Evolutionary conservation across 2,329 filamentous ascomycete species (phyloP).

Genomic region (Lojkania enalia): DNA sequence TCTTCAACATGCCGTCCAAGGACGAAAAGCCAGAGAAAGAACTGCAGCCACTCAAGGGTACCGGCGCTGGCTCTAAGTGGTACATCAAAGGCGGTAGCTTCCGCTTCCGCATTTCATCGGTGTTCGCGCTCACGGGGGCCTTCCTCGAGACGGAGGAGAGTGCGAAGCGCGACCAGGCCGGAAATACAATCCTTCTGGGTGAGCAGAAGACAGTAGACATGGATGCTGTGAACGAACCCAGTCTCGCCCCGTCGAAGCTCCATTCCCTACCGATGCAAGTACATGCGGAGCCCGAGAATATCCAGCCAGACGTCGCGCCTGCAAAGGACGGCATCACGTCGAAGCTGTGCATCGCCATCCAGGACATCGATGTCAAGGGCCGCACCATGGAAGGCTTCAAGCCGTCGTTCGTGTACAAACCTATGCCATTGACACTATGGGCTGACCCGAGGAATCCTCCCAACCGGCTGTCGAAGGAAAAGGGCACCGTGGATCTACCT

Average conservation of each 20-base stretch:
- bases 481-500: not conserved
- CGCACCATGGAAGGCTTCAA: not conserved
- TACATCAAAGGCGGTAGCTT: constrained; percentile 6
- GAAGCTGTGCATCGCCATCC: not conserved
- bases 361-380: not conserved
- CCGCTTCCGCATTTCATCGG: constrained; percentile 2
- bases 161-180: not conserved
- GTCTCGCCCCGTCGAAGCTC: not conserved
- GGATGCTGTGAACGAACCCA: not conserved
- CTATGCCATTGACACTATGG: not conserved
- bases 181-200: not conserved
- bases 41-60: not conserved
- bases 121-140: constrained; percentile 2
- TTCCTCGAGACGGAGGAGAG: constrained; percentile 1
- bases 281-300: not conserved
- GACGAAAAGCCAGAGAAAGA: too few species aligned
- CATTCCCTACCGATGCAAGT: not conserved
- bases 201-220: not conserved
- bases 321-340: too few species aligned
- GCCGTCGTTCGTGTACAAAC: not conserved
- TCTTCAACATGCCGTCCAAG: constrained; percentile 2
- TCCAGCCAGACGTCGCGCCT: too few species aligned
- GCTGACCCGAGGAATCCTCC: not conserved
- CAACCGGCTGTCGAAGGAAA: not conserved
- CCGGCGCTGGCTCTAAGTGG: constrained; percentile 1